Percentiles rank a stretch among this genome's conserved stretches.
phyloP scores from a whole-genome alignment of 2,329 filamentous ascomycete species.

The Colletotrichum sp. region DNA sequence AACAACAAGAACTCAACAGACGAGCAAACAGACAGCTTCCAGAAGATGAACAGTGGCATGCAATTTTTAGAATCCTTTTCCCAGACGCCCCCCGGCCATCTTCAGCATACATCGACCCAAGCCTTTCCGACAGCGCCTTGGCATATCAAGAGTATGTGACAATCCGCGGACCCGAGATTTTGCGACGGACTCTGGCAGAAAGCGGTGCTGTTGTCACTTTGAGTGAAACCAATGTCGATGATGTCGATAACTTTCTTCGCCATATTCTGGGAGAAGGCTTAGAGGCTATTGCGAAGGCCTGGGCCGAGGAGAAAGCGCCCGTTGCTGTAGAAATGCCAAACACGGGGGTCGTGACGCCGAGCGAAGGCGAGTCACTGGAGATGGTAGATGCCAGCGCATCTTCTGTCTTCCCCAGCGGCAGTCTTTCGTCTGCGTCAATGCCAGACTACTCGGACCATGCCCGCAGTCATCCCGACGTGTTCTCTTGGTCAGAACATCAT shows the following conservation, averaged over 20 bases:
- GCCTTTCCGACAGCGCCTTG: background rate
- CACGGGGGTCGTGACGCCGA: too few species aligned
- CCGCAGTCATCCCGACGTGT: accelerated
- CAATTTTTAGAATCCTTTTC: constrained; percentile 29
- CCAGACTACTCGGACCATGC: too few species aligned
- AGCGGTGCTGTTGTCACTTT: background rate
- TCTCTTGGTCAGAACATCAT: accelerated
- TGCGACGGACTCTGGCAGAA: background rate
- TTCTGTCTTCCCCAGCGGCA: too few species aligned
- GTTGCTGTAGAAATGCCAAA: too few species aligned
- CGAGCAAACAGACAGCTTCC: constrained; percentile 17
- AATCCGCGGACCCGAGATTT: background rate
- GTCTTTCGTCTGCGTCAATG: too few species aligned
- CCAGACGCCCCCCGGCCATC: constrained; percentile 16
- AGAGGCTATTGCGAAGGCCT: too few species aligned
- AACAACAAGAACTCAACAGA: constrained; percentile 21
- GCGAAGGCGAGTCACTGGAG: too few species aligned
- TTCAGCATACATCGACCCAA: constrained; percentile 25
- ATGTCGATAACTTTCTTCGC: too few species aligned
- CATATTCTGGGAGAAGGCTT: accelerated
- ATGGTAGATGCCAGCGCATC: too few species aligned
- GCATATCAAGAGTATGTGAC: background rate
- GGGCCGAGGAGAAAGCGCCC: too few species aligned
- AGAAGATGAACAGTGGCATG: constrained; percentile 29
- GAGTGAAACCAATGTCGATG: background rate